phyloP scores from a whole-genome alignment of 202 grass and related monocot genomes.

The Zoysia matrella region DNA sequence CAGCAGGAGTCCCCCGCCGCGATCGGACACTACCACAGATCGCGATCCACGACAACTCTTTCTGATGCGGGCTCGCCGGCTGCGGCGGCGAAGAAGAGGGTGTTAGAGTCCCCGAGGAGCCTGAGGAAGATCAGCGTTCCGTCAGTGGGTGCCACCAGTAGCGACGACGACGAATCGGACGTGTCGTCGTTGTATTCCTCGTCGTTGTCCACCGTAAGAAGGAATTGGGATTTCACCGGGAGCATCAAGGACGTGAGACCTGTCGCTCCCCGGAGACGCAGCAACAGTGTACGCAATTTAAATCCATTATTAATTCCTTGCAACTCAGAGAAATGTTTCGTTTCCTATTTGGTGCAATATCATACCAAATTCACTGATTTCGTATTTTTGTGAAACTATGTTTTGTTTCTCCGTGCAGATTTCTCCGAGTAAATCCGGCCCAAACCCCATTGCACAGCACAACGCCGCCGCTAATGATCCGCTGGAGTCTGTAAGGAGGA shows the following conservation, averaged over 20 bases:
- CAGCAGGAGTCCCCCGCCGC: conserved; percentile 37
- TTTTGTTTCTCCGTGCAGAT: conserved; percentile 33
- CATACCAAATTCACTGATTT: neutral
- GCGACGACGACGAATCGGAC: conserved; percentile 66
- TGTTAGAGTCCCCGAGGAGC: conserved; percentile 47
- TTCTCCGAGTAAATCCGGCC: conserved; percentile 58
- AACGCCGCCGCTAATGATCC: conserved; percentile 44
- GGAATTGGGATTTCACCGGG: conserved; percentile 67
- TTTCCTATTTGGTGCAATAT: no score
- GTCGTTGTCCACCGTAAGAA: conserved; percentile 52
- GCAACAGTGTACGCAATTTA: conserved; percentile 51
- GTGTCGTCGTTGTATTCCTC: conserved; percentile 51
- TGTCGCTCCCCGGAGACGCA: conserved; percentile 42
- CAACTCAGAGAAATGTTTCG: neutral
- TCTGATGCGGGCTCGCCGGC: conserved; percentile 7
- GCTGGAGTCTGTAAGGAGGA: conserved; percentile 50
- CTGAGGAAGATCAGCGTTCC: conserved; percentile 58
- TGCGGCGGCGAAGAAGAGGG: conserved; percentile 30
- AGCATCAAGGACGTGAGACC: conserved; percentile 56
- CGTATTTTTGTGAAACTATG: neutral
- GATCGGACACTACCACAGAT: conserved; percentile 35
- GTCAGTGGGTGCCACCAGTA: conserved; percentile 50
- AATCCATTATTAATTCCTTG: neutral
- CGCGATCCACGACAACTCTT: conserved; percentile 35
- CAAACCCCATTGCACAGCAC: conserved; percentile 29